Evolutionary conservation across 768 basidiomycete genomes (phyloP).

Genomic region (Kwoniella bestiolae): DNA sequence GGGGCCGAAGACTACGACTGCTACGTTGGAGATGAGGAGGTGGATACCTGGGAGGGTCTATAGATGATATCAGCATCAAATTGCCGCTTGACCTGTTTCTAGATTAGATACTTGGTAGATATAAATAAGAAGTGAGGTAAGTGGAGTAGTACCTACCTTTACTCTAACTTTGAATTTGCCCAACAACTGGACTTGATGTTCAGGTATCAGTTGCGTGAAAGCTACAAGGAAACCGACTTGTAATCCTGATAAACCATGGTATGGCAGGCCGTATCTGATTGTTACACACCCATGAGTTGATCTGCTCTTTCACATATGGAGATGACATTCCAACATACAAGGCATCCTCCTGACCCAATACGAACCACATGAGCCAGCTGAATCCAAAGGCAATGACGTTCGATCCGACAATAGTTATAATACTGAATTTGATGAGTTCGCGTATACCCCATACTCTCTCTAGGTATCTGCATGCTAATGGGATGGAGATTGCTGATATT

Average conservation of each 20-base stretch:
- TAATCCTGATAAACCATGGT: slow-evolving; percentile 90
- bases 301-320: background rate
- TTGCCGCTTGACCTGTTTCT: background rate
- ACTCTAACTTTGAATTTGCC: slow-evolving; percentile 71
- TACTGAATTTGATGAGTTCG: slow-evolving; percentile 84
- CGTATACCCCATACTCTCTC: slow-evolving; percentile 91
- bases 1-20: slow-evolving; percentile 48
- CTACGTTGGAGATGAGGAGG: slow-evolving; percentile 81
- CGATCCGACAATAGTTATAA: slow-evolving; percentile 73
- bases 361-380: slow-evolving; percentile 76
- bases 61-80: background rate
- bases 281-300: too few species aligned
- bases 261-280: slow-evolving; percentile 85
- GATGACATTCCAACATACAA: slow-evolving; percentile 46
- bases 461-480: slow-evolving; percentile 82
- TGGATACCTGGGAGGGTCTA: slow-evolving; percentile 94
- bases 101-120: background rate
- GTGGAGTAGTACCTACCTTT: slow-evolving; percentile 79
- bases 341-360: slow-evolving; percentile 68
- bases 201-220: slow-evolving; percentile 96
- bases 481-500: slow-evolving; percentile 74
- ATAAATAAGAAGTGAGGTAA: too few species aligned
- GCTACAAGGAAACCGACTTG: slow-evolving; percentile 89
- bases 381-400: slow-evolving; percentile 88
- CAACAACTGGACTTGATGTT: slow-evolving; percentile 93